A percentile compares a stretch with the other conserved stretches of the same genome.
Evolutionary conservation across 768 basidiomycete genomes (phyloP).

Genomic region (Mycena vitilis): DNA sequence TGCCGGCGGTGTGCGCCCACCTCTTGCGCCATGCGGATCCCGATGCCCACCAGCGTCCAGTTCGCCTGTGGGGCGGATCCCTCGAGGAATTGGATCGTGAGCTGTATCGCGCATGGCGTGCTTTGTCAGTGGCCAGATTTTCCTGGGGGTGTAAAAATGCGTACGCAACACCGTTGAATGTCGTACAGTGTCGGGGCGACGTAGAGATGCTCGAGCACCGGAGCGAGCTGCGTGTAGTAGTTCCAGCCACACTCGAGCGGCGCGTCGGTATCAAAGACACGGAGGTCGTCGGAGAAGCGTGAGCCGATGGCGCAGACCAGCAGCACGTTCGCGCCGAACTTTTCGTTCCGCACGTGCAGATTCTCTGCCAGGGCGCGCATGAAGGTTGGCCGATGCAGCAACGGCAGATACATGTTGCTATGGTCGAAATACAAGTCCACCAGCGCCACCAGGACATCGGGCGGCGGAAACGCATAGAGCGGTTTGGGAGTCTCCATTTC

Average conservation of each 20-base stretch:
- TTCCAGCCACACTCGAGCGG: slow-evolving; percentile 68
- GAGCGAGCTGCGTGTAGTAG: slow-evolving; percentile 76
- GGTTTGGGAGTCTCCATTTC: background rate
- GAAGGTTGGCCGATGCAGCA: slow-evolving; percentile 82
- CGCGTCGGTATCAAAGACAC: slow-evolving; percentile 55
- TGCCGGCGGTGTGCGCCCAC: slow-evolving; percentile 72
- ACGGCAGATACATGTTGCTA: slow-evolving; percentile 66
- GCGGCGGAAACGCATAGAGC: slow-evolving; percentile 59
- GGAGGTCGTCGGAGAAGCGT: slow-evolving; percentile 66
- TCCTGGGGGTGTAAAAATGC: slow-evolving; percentile 23
- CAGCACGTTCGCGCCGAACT: slow-evolving; percentile 70
- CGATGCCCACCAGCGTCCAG: slow-evolving; percentile 74
- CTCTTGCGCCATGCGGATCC: slow-evolving; percentile 55
- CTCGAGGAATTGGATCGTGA: slow-evolving; percentile 63
- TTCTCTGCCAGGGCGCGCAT: slow-evolving; percentile 59
- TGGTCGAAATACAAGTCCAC: slow-evolving; percentile 73
- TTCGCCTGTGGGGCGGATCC: slow-evolving; percentile 68
- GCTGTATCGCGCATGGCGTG: slow-evolving; percentile 43
- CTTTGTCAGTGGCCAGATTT: background rate
- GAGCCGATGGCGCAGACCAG: slow-evolving; percentile 79
- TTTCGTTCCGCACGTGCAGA: slow-evolving; percentile 59
- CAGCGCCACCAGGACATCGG: slow-evolving; percentile 62
- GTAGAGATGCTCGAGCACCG: slow-evolving; percentile 71
- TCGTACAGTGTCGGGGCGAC: slow-evolving; percentile 76
- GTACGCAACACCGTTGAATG: slow-evolving; percentile 72